Conservation (phyloP, 768 basidiomycete species). For the Boletus reticulatus region DNA sequence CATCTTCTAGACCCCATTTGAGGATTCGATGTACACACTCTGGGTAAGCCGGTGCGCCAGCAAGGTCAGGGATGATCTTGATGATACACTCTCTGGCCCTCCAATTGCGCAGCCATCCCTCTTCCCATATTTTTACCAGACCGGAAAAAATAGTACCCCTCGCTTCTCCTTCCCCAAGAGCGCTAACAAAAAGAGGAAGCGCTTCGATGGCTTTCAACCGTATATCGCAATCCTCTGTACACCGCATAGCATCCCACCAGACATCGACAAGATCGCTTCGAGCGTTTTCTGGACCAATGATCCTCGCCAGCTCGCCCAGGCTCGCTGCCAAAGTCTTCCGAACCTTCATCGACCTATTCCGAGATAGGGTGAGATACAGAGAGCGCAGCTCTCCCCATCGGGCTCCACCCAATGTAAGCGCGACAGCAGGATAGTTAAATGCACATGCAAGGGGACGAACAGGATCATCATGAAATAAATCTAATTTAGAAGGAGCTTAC, state of each 20-base stretch:
- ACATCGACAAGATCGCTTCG: constrained; percentile 66
- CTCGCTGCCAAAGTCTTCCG: constrained; percentile 83
- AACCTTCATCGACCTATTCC: constrained; percentile 60
- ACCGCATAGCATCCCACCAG: constrained; percentile 60
- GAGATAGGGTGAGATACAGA: constrained; percentile 63
- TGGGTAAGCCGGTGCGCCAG: constrained; percentile 41
- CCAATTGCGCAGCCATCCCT: constrained; percentile 67
- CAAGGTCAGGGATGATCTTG: constrained; percentile 51
- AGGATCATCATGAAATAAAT: constrained; percentile 59
- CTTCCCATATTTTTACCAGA: constrained; percentile 55
- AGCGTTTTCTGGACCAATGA: constrained; percentile 73
- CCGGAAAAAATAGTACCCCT: constrained; percentile 45
- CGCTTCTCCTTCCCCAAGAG: constrained; percentile 47
- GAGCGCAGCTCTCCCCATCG: constrained; percentile 76
- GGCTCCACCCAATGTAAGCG: constrained; percentile 69
- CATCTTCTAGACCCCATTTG: constrained; percentile 64
- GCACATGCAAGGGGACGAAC: constrained; percentile 77
- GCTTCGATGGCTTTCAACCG: constrained; percentile 70
- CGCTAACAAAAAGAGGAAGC: constrained; percentile 52
- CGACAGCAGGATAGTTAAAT: constrained; percentile 91
- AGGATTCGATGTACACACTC: constrained; percentile 55
- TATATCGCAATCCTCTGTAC: constrained; percentile 63
- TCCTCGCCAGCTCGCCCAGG: constrained; percentile 83
- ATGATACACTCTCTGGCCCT: constrained; percentile 74
- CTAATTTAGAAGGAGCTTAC: constrained; percentile 30